phyloP scores from a whole-genome alignment of 1,139 yeast genomes.

The Yamadazyma mexicana region DNA sequence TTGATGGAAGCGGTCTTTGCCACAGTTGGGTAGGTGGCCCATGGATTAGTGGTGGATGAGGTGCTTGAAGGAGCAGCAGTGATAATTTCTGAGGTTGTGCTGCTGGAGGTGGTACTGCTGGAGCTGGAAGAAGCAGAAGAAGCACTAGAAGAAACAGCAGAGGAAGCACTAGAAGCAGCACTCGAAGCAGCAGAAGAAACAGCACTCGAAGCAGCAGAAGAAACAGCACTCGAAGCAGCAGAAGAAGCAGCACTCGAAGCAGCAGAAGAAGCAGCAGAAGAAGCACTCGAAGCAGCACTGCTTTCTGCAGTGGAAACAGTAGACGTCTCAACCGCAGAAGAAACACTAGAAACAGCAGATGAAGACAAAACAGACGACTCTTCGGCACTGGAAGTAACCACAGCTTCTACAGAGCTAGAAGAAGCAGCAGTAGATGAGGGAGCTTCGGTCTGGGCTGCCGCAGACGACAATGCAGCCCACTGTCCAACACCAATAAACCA shows the following conservation, averaged over 20 bases:
- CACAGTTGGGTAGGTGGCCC: slow-evolving; percentile 36
- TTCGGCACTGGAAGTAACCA: slow-evolving; percentile 21
- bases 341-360: slow-evolving; percentile 6
- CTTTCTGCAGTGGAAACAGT: slow-evolving; percentile 4
- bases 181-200: background rate
- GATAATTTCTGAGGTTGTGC: too few species aligned
- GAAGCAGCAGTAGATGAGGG: slow-evolving; percentile 7
- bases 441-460: slow-evolving; percentile 9
- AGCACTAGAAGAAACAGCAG: too few species aligned
- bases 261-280: slow-evolving; percentile 15
- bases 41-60: slow-evolving; percentile 20
- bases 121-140: too few species aligned
- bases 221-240: slow-evolving; percentile 4
- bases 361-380: background rate
- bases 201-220: slow-evolving; percentile 3
- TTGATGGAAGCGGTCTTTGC: slow-evolving; percentile 40
- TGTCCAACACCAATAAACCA: slow-evolving; percentile 25
- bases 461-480: slow-evolving; percentile 10
- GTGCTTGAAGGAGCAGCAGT: slow-evolving; percentile 5
- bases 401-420: slow-evolving; percentile 22
- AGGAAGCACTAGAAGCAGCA: background rate
- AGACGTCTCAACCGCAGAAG: slow-evolving; percentile 7
- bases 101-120: too few species aligned
- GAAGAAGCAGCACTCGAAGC: slow-evolving; percentile 22
- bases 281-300: too few species aligned